Conservation (phyloP, 768 basidiomycete genomes). For the Russula griseocarnosa region DNA sequence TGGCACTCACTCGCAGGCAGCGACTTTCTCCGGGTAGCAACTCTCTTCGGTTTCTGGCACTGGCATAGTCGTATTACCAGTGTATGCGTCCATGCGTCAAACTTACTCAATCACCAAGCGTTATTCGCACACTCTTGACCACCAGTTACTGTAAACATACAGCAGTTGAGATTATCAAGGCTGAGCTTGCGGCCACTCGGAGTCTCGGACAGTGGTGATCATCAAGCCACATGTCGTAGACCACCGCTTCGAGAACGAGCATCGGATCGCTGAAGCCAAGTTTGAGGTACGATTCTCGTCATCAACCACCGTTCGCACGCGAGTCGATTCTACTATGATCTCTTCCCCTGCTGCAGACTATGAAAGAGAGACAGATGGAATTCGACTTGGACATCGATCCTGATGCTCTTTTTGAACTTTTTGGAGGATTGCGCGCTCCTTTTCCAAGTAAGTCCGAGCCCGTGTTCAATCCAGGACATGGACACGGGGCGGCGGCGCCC, state of each 20-base stretch:
- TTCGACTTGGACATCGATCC: conserved; percentile 82
- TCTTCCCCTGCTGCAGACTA: conserved; percentile 49
- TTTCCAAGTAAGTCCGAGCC: conserved; percentile 61
- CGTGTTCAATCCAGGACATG: not conserved
- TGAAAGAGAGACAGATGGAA: conserved; percentile 86
- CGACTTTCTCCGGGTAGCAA: no score
- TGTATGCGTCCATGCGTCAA: no score
- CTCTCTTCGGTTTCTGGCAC: no score
- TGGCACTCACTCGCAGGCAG: no score
- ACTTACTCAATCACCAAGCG: no score
- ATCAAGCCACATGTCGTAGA: conserved; percentile 76
- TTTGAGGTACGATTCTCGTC: conserved; percentile 61
- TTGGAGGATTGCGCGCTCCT: conserved; percentile 65
- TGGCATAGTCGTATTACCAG: no score
- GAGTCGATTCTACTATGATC: conserved; percentile 1
- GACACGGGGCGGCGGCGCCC: no score
- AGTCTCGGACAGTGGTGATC: conserved; percentile 81
- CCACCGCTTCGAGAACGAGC: conserved; percentile 77
- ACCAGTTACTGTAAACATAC: no score
- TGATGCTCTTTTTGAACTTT: conserved; percentile 72
- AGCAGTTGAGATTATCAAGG: no score
- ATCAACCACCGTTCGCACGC: not conserved
- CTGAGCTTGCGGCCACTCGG: conserved; percentile 45
- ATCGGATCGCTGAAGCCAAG: conserved; percentile 69
- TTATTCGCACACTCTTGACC: no score